A percentile compares a stretch with the other conserved stretches of the same genome.
Evolutionary conservation across 306 rosid species (phyloP).

Genomic region (Inga oerstediana): DNA sequence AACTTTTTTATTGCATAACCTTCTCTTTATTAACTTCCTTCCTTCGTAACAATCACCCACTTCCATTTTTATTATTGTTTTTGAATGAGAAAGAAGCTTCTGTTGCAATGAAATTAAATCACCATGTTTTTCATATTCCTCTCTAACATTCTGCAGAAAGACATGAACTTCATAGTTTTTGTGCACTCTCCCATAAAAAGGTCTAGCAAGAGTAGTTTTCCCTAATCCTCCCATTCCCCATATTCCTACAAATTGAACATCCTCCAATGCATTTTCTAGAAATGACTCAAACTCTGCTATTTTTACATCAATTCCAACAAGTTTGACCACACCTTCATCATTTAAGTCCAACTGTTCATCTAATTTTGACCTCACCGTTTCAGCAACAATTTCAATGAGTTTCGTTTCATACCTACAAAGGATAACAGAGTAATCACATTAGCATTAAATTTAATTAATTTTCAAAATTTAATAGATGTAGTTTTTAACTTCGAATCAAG

Average conservation of each 20-base stretch:
- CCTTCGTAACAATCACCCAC: neutral
- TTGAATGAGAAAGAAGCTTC: neutral
- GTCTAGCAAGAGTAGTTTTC: neutral
- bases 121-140: neutral
- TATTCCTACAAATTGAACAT: neutral
- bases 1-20: neutral
- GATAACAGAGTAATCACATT: too few species aligned
- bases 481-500: too few species aligned
- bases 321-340: neutral
- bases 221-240: neutral
- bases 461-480: too few species aligned
- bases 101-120: neutral
- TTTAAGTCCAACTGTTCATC: neutral
- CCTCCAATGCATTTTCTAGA: neutral
- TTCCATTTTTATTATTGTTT: neutral
- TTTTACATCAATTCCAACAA: neutral
- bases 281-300: neutral
- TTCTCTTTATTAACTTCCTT: neutral
- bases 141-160: neutral
- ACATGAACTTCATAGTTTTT: neutral
- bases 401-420: neutral
- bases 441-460: neutral
- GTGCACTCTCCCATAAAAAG: neutral
- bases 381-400: neutral
- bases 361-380: neutral